These are phyloP conservation scores for Coniochaeta sp. DNA, from an alignment of 2,329 filamentous ascomycete species.

Conservation along the genomic window DNA sequence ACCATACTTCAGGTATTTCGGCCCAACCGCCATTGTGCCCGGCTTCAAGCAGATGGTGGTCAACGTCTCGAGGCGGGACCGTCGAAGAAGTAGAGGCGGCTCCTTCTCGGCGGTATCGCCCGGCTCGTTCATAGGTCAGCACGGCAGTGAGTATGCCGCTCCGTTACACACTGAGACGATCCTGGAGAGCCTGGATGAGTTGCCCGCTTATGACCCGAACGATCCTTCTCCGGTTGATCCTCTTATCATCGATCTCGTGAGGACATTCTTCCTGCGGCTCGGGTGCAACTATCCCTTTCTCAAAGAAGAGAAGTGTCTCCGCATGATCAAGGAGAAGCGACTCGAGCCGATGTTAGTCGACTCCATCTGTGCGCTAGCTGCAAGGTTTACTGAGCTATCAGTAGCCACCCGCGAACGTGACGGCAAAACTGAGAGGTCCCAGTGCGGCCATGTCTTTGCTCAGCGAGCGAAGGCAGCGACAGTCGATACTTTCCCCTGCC, in stretches of 20 bases:
- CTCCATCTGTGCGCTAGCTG: conserved; percentile 74
- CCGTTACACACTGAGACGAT: conserved; percentile 36
- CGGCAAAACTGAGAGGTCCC: conserved; percentile 44
- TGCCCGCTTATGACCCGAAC: conserved; percentile 71
- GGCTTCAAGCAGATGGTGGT: conserved; percentile 92
- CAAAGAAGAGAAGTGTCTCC: conserved; percentile 63
- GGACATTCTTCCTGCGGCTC: conserved; percentile 74
- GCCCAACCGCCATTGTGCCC: conserved; percentile 83
- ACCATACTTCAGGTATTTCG: conserved; percentile 87
- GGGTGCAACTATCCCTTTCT: conserved; percentile 85
- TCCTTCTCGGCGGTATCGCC: conserved; percentile 51
- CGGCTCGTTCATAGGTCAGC: conserved; percentile 23
- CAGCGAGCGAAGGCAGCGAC: conserved; percentile 77
- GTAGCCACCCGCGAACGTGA: conserved; percentile 43
- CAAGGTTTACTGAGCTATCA: conserved; percentile 66
- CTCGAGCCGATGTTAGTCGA: conserved; percentile 82
- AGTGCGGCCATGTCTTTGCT: conserved; percentile 71
- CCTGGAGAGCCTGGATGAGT: conserved; percentile 37
- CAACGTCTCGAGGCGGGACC: conserved; percentile 46
- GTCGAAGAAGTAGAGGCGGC: conserved; percentile 50
- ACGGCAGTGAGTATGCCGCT: conserved; percentile 23
- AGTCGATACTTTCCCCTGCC: conserved; percentile 75
- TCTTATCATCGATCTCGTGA: conserved; percentile 68
- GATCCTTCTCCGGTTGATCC: conserved; percentile 65
- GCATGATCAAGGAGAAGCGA: conserved; percentile 71